Base-by-base conservation (phyloP, 202 grass and related monocot species). In the Zizania palustris region DNA sequence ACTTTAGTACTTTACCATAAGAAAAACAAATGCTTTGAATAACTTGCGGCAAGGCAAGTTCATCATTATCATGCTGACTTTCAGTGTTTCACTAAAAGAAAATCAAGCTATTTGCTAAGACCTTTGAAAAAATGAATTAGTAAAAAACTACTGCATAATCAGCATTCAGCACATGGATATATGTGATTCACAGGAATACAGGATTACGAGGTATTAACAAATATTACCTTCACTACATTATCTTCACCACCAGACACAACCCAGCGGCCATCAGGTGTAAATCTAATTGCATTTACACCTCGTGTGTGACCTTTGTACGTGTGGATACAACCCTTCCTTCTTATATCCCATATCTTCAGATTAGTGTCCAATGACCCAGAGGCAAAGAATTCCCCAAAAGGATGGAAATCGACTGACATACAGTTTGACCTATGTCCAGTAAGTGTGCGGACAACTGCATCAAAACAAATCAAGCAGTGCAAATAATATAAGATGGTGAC, bases 261-360 rank as follows among this genome's bases (percentile, higher is more conserved):
- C 95, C 95, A 98, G 37, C 91, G 79, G 16, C 95, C 95, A 86
- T 98, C 95, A 36, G 95, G 95, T 68, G 91, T 98, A 77, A 98
- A 98, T 82, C 91, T 83, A 82, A 95, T 94, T 60, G 91, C 89
- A 92, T 92, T 94, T 74, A 98, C 89, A 67, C 95, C 95, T 72
- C 95, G 28, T 20, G 87, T 98, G 59, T 98, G 95, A 40, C 95
- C 91, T 82, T 98, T 98, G 84, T 98, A 98, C 16, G 95, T 98
- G 88, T 92, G 91, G 60, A 98, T 98, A 75, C 95, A 98, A 60
- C 87, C 87, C 60, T 98, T 98, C 82, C 80, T 92, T 85, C 95
- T 90, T 75, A 98, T 95, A 88, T 98, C 95, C 95, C 95, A 98
- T 83, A 98, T 98, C 67, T 98, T 98, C 46, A 98, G 50, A 85